phyloP scores from a whole-genome alignment of 805 yeast species.

The Ogataea kodamae region DNA sequence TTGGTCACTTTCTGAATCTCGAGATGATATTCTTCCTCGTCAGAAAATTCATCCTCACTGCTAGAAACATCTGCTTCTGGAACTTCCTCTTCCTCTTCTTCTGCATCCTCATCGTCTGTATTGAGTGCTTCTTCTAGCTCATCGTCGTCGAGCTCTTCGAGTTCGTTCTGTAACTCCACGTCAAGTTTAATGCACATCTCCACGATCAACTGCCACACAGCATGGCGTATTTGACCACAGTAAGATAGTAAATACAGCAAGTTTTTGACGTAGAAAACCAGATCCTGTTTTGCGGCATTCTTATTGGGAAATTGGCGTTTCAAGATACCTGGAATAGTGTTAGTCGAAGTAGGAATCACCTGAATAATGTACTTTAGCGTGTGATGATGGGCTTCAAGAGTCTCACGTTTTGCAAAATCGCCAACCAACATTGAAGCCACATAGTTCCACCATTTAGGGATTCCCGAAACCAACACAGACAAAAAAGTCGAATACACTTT shows the following conservation, averaged over 20 bases:
- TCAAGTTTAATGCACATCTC: slow-evolving; percentile 84
- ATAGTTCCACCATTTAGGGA: slow-evolving; percentile 88
- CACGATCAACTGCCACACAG: slow-evolving; percentile 75
- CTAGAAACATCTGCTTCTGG: slow-evolving; percentile 34
- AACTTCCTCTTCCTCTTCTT: slow-evolving; percentile 33
- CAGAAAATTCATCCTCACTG: slow-evolving; percentile 30
- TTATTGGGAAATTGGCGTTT: slow-evolving; percentile 76
- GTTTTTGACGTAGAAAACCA: slow-evolving; percentile 65
- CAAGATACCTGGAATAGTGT: slow-evolving; percentile 56
- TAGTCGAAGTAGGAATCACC: slow-evolving; percentile 78
- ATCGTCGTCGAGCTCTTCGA: slow-evolving; percentile 80
- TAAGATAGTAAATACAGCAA: slow-evolving; percentile 57
- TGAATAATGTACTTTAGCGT: slow-evolving; percentile 61
- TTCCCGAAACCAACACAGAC: slow-evolving; percentile 73
- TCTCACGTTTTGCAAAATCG: slow-evolving; percentile 42
- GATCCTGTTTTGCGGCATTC: slow-evolving; percentile 49
- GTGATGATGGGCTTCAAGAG: slow-evolving; percentile 52
- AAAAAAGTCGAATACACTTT: slow-evolving; percentile 66
- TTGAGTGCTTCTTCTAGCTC: slow-evolving; percentile 48
- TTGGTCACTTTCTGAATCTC: slow-evolving; percentile 48
- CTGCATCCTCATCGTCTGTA: slow-evolving; percentile 32
- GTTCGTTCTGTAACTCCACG: slow-evolving; percentile 84
- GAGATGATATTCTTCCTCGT: slow-evolving; percentile 46
- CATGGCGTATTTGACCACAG: slow-evolving; percentile 70
- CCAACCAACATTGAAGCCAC: slow-evolving; percentile 66